Evolutionary conservation across 2,329 filamentous ascomycete genomes (phyloP), one percentile per base, ranked within the genome.

Genomic region (Parastagonospora nodorum): DNA sequence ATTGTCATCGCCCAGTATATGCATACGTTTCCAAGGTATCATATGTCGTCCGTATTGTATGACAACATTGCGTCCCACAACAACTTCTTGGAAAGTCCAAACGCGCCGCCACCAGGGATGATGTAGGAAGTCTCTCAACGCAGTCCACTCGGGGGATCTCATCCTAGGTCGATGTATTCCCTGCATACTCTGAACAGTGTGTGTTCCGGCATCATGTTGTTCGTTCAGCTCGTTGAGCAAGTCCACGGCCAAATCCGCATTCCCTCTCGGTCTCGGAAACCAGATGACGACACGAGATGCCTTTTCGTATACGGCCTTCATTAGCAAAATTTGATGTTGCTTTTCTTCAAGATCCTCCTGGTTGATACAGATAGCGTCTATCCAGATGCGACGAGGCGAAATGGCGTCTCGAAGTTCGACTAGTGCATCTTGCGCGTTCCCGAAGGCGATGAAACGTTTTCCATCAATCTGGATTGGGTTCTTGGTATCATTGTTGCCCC

Each of bases 311-410:
- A 42, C 27, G 6, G 10, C 16, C 11, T 42, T 42, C 40, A 42
- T 42, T 6, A 42, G 27, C n/a, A 30, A 14, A 14, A 42, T 42
- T 16, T 42, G 40, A 32, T 32, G 40, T 15, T 31, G 27, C 15
- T 42, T 42, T 14, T 42, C 40, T 16, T 30, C 29, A 12, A 31
- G 12, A 28, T 42, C 40, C 15, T 30, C 24, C 15, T 42, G 40
- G 29, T 42, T 42, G 27, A 42, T 39, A 24, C 43, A 39, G 5
- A 45, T 39, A n/a, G 43, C 32, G 30, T 30, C 36, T 24, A 38
- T 24, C 36, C 36, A 38, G n/a, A 39, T 39, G 19, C 24, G 32
- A 7, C 30, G 33, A 28, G 32, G 30, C n/a, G 33, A 45, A 35
- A 24, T 14, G 36, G 10, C 11, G 31, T 33, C 10, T 4, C 31